These are phyloP conservation scores for Coprinellus micaceus DNA, from an alignment of 768 basidiomycete species.

Conservation along the genomic window DNA sequence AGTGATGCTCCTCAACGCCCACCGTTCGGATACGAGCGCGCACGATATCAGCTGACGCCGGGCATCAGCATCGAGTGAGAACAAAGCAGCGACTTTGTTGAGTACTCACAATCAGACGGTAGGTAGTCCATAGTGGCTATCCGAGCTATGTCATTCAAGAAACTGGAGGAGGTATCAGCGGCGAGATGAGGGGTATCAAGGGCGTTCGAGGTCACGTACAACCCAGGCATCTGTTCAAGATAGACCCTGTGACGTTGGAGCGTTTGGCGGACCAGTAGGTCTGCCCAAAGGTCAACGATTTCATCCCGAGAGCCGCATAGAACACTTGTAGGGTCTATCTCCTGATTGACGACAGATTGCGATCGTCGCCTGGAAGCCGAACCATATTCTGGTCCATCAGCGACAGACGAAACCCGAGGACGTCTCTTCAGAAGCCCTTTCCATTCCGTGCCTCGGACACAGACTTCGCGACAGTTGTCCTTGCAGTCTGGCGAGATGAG, in stretches of 20 bases:
- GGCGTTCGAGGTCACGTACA: conserved; percentile 34
- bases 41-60: conserved; percentile 57
- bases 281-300: conserved; percentile 60
- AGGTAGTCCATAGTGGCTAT: conserved; percentile 53
- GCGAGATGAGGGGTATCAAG: neutral
- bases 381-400: conserved; percentile 1
- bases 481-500: conserved; percentile 45
- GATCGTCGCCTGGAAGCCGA: conserved; percentile 15
- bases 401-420: neutral
- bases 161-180: conserved; percentile 38
- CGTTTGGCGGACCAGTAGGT: conserved; percentile 48
- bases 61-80: neutral
- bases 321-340: conserved; percentile 47
- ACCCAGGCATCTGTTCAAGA: conserved; percentile 64
- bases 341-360: conserved; percentile 21
- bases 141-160: conserved; percentile 64
- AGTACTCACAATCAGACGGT: conserved; percentile 57
- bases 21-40: conserved; percentile 70
- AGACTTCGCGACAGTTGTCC: conserved; percentile 34
- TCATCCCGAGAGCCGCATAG: conserved; percentile 55
- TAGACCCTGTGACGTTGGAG: conserved; percentile 46
- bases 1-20: conserved; percentile 70
- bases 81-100: neutral
- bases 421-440: conserved; percentile 38
- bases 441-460: conserved; percentile 59